Evolutionary conservation across 768 basidiomycete species (phyloP).

Genomic region (Holtermannia corniformis): DNA sequence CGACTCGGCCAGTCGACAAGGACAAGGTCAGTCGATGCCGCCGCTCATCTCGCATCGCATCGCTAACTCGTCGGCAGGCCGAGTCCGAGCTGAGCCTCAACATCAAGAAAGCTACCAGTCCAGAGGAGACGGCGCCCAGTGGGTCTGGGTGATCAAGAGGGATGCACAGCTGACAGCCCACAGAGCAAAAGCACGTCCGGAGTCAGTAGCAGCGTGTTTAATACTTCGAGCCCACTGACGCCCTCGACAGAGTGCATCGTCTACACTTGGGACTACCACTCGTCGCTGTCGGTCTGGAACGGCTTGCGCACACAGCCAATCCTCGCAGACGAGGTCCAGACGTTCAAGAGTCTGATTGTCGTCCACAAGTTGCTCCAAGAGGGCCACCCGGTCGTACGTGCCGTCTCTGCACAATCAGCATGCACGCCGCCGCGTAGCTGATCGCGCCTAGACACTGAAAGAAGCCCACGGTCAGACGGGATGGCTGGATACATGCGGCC

Average conservation of each 20-base stretch:
- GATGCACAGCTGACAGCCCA: neutral
- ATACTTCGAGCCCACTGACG: neutral
- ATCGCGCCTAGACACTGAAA: slow-evolving; percentile 64
- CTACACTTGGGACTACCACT: slow-evolving; percentile 98
- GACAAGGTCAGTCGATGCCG: slow-evolving; percentile 54
- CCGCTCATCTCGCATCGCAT: no score
- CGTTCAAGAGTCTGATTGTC: slow-evolving; percentile 94
- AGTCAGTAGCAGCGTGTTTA: slow-evolving; percentile 49
- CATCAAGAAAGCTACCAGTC: slow-evolving; percentile 95
- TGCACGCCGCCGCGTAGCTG: neutral
- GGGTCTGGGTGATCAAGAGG: no score
- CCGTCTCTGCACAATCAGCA: neutral
- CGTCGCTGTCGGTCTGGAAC: slow-evolving; percentile 96
- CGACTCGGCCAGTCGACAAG: slow-evolving; percentile 95
- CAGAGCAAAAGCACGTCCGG: slow-evolving; percentile 92
- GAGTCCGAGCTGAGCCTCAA: slow-evolving; percentile 87
- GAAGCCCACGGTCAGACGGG: slow-evolving; percentile 94
- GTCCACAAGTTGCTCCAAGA: slow-evolving; percentile 98
- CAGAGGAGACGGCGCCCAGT: slow-evolving; percentile 88
- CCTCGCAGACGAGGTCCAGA: slow-evolving; percentile 91
- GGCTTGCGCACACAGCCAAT: slow-evolving; percentile 94
- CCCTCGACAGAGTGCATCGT: slow-evolving; percentile 96
- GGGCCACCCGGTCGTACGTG: slow-evolving; percentile 79
- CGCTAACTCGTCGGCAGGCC: slow-evolving; percentile 42
- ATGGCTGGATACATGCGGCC: slow-evolving; percentile 94